Conservation (phyloP, 164 flowering plant species). For the Warburgia ugandensis region DNA sequence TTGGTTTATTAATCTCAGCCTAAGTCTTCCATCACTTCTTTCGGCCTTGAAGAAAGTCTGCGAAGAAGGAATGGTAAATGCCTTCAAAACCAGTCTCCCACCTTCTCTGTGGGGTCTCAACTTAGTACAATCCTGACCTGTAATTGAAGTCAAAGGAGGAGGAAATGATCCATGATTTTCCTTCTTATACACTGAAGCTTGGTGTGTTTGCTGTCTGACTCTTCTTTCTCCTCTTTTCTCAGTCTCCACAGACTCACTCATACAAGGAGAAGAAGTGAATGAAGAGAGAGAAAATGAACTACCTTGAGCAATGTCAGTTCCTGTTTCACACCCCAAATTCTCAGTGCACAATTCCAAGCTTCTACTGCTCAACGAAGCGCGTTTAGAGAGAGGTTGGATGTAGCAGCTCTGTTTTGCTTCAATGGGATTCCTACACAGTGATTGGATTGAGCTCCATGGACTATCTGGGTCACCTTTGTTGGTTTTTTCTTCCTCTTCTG, state of each 20-base stretch:
- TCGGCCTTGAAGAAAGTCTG: slow-evolving; percentile 44
- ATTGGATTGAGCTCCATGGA: neutral
- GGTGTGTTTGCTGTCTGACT: neutral
- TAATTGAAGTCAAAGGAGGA: slow-evolving; percentile 71
- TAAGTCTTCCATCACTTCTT: slow-evolving; percentile 59
- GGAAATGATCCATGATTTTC: slow-evolving; percentile 38
- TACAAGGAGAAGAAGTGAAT: slow-evolving; percentile 1
- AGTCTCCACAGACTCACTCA: neutral
- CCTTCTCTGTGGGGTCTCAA: slow-evolving; percentile 48
- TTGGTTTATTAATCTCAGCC: slow-evolving; percentile 16
- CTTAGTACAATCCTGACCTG: slow-evolving; percentile 32
- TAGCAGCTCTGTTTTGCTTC: slow-evolving; percentile 12
- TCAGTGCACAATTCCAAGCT: slow-evolving; percentile 87
- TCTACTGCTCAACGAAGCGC: slow-evolving; percentile 37
- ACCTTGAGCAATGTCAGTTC: slow-evolving; percentile 35
- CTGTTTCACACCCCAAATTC: slow-evolving; percentile 85
- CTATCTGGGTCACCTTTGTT: no score
- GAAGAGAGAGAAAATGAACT: neutral
- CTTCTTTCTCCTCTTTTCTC: neutral
- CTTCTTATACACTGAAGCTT: slow-evolving; percentile 7
- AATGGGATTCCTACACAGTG: neutral
- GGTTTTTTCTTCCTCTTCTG: slow-evolving; percentile 1
- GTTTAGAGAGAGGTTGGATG: slow-evolving; percentile 50
- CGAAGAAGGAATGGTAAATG: slow-evolving; percentile 29
- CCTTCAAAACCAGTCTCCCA: slow-evolving; percentile 60